A percentile compares a stretch with the other conserved stretches of the same genome.
phyloP scores from a whole-genome alignment of 2,329 filamentous ascomycete species.

The Cryphonectria radicalis region DNA sequence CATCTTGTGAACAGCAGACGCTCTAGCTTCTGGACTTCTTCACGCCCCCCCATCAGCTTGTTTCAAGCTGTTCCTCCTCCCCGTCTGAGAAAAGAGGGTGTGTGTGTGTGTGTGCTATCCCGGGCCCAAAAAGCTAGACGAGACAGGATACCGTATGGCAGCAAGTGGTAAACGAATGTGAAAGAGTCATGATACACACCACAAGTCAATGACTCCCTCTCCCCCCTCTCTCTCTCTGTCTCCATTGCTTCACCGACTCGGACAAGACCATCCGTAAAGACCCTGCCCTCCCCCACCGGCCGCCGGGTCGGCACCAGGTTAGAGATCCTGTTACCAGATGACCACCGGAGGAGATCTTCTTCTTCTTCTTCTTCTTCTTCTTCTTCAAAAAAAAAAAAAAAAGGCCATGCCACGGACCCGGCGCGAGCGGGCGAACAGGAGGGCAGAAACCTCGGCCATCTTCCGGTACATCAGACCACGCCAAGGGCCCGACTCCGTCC shows the following conservation, averaged over 20 bases:
- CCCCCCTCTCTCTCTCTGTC: neutral
- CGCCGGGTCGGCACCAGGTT: neutral
- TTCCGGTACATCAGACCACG: conserved; percentile 5
- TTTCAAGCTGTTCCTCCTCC: neutral
- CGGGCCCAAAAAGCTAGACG: neutral
- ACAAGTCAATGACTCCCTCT: neutral
- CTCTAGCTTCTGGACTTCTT: neutral
- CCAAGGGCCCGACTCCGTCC: neutral
- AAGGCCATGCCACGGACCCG: neutral
- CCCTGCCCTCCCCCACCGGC: neutral
- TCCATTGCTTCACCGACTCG: neutral
- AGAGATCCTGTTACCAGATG: neutral
- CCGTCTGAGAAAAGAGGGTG: neutral
- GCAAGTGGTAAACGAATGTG: neutral
- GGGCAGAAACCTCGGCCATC: neutral
- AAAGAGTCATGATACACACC: neutral
- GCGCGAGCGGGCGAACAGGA: neutral
- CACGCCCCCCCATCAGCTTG: neutral
- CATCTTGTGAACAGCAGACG: neutral
- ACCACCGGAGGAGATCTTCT: conserved; percentile 5
- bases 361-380: no score
- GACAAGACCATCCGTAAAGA: neutral
- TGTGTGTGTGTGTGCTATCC: neutral
- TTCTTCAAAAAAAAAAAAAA: no score
- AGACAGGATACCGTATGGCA: neutral